Evolutionary conservation across 1,284 basidiomycete species (phyloP), one percentile per base, ranked within the genome.

Genomic region (Cronartium ribicola): DNA sequence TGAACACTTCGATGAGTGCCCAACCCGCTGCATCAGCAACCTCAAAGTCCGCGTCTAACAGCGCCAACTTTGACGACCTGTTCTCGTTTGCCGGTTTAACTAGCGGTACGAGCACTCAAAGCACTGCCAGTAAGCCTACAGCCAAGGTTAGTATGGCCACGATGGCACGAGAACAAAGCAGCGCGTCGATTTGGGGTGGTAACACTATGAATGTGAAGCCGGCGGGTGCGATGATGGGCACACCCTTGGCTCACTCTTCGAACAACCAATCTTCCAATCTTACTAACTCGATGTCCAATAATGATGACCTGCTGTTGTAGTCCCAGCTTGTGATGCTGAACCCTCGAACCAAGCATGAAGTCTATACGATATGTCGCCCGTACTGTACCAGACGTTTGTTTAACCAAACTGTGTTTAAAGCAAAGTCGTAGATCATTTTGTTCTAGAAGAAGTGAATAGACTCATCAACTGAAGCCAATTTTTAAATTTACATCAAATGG

Each of bases 91-190:
- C 69, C 7, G 69, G 69, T 13, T 41, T 72, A 55, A 65, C 62
- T 17, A 63, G 11, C 40, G 44, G 41, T 1, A 65, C 61, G 17
- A 51, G 46, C 57, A 40, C 37, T 62, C 29, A 63, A 8, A 22
- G 55, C 22, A 41, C 7, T 43, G 60, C 41, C 6, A 40, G 36
- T 20, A 69, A 69, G 43, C 6, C 64, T 13, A 37, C 44, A 11
- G 10, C 62, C 20, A 72, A 51, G 11, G 37, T 72, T 10, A 72
- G 62, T 40, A 72, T 72, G 69, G 69, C 69, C 11, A 61, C 62
- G 29, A 72, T 72, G 69, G 69, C 69, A 5, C 51, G 63, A 66
- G 62, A 72, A 66, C 69, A 72, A 51, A 72, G 69, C 39, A 72
- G 69, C 48, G 69, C 69, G 17, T 72, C 69, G 13, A 72, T 72